Conservation (phyloP, 257 asterid species). For the Thymus quinquecostatus region DNA sequence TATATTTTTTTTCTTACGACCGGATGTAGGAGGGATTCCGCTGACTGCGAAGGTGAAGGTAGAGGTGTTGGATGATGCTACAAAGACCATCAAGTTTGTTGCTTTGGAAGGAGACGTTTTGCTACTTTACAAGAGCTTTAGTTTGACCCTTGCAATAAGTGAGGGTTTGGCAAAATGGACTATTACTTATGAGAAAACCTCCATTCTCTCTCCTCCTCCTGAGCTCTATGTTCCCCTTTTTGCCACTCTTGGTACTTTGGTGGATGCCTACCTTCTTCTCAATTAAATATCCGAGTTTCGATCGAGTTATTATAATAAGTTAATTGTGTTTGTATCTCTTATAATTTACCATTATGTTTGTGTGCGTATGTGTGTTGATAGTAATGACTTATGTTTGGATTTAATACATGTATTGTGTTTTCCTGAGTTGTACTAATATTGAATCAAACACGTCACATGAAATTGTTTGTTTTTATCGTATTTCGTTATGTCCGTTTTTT, state of each 20-base stretch:
- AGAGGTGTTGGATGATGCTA: conserved; percentile 35
- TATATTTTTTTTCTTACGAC: not conserved
- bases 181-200: conserved; percentile 30
- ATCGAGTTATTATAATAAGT: not conserved
- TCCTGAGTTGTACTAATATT: too few species aligned
- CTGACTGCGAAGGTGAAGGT: conserved; percentile 13
- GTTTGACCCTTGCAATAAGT: conserved; percentile 13
- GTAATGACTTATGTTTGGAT: too few species aligned
- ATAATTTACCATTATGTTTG: not conserved
- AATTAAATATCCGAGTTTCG: not conserved
- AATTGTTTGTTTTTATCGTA: too few species aligned
- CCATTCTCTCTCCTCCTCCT: conserved; percentile 21
- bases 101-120: conserved; percentile 33
- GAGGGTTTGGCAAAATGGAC: conserved; percentile 38
- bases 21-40: conserved; percentile 19
- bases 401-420: too few species aligned
- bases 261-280: conserved; percentile 36
- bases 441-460: too few species aligned
- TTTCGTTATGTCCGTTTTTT: too few species aligned
- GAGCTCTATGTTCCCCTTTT: conserved; percentile 25
- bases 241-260: not conserved
- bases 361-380: not conserved
- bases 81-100: conserved; percentile 20
- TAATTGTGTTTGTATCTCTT: not conserved
- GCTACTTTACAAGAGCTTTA: conserved; percentile 35